A percentile compares a stretch with the other conserved stretches of the same genome.
These are phyloP conservation scores for Turritis glabra DNA, from an alignment of 345 rosid genomes.

Conservation along the genomic window DNA sequence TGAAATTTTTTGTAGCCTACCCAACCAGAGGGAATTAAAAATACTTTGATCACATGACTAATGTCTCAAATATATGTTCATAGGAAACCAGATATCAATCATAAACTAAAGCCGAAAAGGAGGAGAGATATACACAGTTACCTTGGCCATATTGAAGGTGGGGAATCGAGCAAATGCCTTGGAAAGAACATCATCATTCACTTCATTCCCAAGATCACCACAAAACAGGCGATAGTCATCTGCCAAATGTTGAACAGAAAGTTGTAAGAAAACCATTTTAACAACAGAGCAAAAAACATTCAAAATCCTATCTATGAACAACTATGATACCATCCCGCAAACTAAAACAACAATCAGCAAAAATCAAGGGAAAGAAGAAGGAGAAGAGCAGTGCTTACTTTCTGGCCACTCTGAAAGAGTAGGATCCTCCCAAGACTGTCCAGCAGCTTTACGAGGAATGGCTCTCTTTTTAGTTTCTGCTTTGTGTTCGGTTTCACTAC, in stretches of 20 bases:
- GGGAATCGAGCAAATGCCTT: slow-evolving; percentile 96
- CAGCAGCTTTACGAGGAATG: slow-evolving; percentile 96
- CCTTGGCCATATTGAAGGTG: slow-evolving; percentile 96
- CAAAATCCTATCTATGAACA: neutral
- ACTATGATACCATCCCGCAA: slow-evolving; percentile 13
- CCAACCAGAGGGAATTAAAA: neutral
- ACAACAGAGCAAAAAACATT: neutral
- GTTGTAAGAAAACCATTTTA: neutral
- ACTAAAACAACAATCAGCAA: neutral
- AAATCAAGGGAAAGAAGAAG: slow-evolving; percentile 10
- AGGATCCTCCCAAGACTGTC: slow-evolving; percentile 96
- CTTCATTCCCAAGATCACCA: slow-evolving; percentile 99
- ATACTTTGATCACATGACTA: neutral
- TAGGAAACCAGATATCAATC: neutral
- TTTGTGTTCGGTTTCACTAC: slow-evolving; percentile 87
- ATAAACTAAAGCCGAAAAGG: slow-evolving; percentile 19
- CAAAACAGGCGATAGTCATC: slow-evolving; percentile 94
- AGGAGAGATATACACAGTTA: slow-evolving; percentile 37
- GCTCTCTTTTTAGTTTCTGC: slow-evolving; percentile 92
- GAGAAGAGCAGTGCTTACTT: slow-evolving; percentile 51
- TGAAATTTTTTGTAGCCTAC: slow-evolving; percentile 31
- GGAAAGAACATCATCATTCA: slow-evolving; percentile 98
- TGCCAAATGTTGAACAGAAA: slow-evolving; percentile 36
- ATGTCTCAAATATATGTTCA: neutral
- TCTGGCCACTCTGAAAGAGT: slow-evolving; percentile 99